phyloP scores from a whole-genome alignment of 495 filamentous ascomycete genomes.

The Saxispiralis lemnorum region DNA sequence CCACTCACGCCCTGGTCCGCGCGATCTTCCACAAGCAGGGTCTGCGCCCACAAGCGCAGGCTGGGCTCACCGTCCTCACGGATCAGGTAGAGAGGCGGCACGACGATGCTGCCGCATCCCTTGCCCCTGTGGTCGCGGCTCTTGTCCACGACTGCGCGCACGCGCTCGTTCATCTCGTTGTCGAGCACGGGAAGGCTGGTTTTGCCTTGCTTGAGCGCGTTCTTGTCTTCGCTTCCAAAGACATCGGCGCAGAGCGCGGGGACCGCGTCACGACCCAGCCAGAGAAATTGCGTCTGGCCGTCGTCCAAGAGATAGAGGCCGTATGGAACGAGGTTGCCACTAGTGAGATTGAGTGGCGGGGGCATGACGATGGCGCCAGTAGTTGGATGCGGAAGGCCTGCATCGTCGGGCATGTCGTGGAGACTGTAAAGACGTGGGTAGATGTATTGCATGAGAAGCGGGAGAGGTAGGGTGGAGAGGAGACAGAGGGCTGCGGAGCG shows the following conservation, averaged over 20 bases:
- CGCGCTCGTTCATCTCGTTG: conserved; percentile 88
- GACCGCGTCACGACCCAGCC: conserved; percentile 85
- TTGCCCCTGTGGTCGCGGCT: conserved; percentile 67
- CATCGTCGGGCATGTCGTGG: conserved; percentile 94
- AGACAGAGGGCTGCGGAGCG: conserved; percentile 82
- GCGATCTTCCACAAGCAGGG: conserved; percentile 84
- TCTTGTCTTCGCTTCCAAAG: conserved; percentile 65
- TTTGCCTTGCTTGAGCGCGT: conserved; percentile 80
- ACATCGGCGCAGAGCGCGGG: conserved; percentile 78
- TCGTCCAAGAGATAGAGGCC: conserved; percentile 97
- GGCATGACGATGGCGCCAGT: conserved; percentile 81
- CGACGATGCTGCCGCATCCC: conserved; percentile 75
- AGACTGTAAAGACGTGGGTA: conserved; percentile 86
- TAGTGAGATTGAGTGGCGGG: conserved; percentile 69
- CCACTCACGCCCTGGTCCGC: conserved; percentile 85
- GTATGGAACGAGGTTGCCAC: conserved; percentile 70
- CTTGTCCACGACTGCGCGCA: conserved; percentile 80
- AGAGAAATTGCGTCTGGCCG: conserved; percentile 91
- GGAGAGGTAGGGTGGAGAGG: conserved; percentile 79
- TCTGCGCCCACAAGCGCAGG: conserved; percentile 90
- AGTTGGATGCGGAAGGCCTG: conserved; percentile 64
- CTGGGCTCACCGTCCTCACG: conserved; percentile 91
- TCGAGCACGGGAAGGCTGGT: conserved; percentile 66
- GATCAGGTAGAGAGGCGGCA: conserved; percentile 84
- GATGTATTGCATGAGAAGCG: conserved; percentile 89